phyloP scores from a whole-genome alignment of 2,329 filamentous ascomycete species.

The Colletotrichum sp. region DNA sequence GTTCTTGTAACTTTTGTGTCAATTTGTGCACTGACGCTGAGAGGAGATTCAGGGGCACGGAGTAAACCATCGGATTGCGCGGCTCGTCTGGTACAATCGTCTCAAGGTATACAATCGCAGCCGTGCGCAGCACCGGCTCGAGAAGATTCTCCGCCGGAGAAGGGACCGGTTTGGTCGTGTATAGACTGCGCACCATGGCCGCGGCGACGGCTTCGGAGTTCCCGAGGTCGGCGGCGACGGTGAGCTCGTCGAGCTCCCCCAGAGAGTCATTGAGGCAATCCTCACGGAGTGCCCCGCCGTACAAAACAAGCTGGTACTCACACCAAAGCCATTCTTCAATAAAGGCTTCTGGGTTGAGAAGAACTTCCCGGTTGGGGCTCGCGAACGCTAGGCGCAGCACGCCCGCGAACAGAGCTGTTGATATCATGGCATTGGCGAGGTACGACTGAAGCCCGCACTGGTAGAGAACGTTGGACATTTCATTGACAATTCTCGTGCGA shows the following conservation, averaged over 20 bases:
- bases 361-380: constrained; percentile 9
- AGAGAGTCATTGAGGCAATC: constrained; percentile 8
- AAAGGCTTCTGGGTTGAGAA: constrained; percentile 33
- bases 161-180: background rate
- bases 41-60: constrained; percentile 31
- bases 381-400: constrained; percentile 25
- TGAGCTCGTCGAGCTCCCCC: background rate
- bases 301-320: constrained; percentile 29
- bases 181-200: background rate
- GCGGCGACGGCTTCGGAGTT: background rate
- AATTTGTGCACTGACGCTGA: constrained; percentile 25
- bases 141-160: constrained; percentile 17
- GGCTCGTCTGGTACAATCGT: constrained; percentile 35
- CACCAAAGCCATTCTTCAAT: constrained; percentile 35
- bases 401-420: constrained; percentile 29
- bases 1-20: background rate
- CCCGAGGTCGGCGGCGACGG: background rate
- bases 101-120: constrained; percentile 34
- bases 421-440: constrained; percentile 28
- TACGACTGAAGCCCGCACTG: constrained; percentile 25
- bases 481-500: constrained; percentile 15
- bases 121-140: constrained; percentile 32
- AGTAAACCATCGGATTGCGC: constrained; percentile 34
- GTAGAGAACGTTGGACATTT: constrained; percentile 25
- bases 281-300: constrained; percentile 26